Conservation (phyloP, 2,329 filamentous ascomycete genomes). For the Diaporthe citrichinensis region DNA sequence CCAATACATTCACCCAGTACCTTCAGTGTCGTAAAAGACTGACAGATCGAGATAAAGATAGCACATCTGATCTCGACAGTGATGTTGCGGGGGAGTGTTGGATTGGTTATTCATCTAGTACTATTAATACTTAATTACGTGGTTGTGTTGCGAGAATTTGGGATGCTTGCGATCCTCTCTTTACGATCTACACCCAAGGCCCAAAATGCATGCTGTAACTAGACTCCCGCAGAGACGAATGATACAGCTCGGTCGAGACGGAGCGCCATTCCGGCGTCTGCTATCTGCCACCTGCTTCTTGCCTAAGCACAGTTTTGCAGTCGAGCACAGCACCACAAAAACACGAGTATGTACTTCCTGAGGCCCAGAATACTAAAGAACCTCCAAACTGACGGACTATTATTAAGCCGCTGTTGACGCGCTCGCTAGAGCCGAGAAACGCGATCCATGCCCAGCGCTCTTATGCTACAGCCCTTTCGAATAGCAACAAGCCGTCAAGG, state of each 20-base stretch:
- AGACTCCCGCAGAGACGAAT: neutral
- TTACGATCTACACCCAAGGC: neutral
- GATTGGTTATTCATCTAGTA: neutral
- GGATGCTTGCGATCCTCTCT: neutral
- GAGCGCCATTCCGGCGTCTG: neutral
- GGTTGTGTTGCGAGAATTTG: neutral
- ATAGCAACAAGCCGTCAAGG: neutral
- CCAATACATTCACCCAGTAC: too few relatives aligned
- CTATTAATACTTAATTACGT: neutral
- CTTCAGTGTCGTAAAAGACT: neutral
- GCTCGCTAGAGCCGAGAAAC: neutral
- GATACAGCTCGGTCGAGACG: neutral
- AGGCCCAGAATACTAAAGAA: neutral
- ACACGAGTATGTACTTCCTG: neutral
- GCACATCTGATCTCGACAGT: neutral
- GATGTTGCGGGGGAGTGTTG: neutral
- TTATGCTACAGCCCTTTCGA: neutral
- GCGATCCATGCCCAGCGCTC: neutral
- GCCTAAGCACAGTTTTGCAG: neutral
- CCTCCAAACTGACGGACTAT: neutral
- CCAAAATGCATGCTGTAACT: neutral
- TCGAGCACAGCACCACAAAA: neutral
- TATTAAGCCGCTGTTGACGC: neutral
- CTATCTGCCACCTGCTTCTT: neutral
- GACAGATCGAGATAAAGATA: neutral